phyloP scores from a whole-genome alignment of 1,284 basidiomycete genomes.

The Cryptococcus amylolentus region DNA sequence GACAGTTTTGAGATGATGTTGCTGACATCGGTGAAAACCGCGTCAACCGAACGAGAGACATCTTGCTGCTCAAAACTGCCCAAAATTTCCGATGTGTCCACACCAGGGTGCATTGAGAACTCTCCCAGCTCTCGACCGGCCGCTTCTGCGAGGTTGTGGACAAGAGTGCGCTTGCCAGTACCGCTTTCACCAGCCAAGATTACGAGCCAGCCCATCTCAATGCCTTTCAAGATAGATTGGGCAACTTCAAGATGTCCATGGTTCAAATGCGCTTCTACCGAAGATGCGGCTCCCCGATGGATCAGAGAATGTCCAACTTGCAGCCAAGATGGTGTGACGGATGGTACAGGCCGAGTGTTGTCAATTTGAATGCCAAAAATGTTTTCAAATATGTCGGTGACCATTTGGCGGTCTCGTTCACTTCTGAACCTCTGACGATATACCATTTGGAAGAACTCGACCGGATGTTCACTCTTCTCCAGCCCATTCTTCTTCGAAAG shows the following conservation, averaged over 20 bases:
- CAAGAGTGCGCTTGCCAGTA: conserved; percentile 76
- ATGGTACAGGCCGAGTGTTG: conserved; percentile 53
- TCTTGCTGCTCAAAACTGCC: conserved; percentile 95
- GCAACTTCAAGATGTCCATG: conserved; percentile 65
- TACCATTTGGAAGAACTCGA: conserved; percentile 63
- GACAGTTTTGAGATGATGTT: conserved; percentile 18
- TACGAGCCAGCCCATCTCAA: conserved; percentile 78
- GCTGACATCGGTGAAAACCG: conserved; percentile 10
- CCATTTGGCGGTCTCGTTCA: conserved; percentile 61
- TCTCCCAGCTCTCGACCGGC: conserved; percentile 69
- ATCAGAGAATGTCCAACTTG: conserved; percentile 69
- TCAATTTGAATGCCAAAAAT: conserved; percentile 56
- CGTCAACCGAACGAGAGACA: conserved; percentile 24
- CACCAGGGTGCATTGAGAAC: conserved; percentile 77
- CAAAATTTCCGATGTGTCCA: conserved; percentile 90
- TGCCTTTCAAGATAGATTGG: conserved; percentile 71
- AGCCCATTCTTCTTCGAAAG: conserved; percentile 54
- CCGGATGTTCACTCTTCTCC: conserved; percentile 60
- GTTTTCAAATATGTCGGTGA: conserved; percentile 61
- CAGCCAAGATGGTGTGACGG: conserved; percentile 57
- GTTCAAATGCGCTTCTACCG: conserved; percentile 56
- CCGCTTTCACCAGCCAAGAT: conserved; percentile 76
- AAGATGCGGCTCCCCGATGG: conserved; percentile 50
- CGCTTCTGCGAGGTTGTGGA: conserved; percentile 67
- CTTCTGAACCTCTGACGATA: conserved; percentile 88